Evolutionary conservation across 345 rosid genomes (phyloP).

Genomic region (Lepidium africanum): DNA sequence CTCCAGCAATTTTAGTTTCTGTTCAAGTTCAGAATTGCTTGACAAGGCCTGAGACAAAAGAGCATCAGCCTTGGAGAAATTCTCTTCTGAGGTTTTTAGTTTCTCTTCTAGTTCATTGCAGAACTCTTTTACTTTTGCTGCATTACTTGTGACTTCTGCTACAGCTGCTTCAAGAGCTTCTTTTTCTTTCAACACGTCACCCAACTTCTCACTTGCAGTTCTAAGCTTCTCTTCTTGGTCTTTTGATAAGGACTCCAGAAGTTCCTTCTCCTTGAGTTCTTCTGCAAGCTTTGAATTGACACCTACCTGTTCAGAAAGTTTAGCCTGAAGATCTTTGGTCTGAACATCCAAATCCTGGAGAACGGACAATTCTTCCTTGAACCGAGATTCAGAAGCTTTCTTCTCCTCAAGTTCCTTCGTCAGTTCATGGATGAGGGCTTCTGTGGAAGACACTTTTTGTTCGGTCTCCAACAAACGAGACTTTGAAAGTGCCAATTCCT

Average conservation of each 20-base stretch:
- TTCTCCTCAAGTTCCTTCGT: conserved; percentile 52
- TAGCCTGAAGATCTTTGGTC: conserved; percentile 50
- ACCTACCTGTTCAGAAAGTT: conserved; percentile 44
- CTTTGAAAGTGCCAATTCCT: conserved; percentile 56
- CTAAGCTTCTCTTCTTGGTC: conserved; percentile 55
- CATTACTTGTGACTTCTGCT: conserved; percentile 41
- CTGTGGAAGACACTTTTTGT: conserved; percentile 57
- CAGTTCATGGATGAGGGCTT: conserved; percentile 46
- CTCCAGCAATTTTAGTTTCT: conserved; percentile 68
- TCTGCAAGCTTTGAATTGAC: conserved; percentile 31
- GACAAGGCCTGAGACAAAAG: conserved; percentile 67
- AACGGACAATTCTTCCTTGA: conserved; percentile 48
- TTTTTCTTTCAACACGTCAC: conserved; percentile 54
- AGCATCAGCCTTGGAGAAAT: conserved; percentile 53
- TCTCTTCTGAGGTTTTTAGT: conserved; percentile 60
- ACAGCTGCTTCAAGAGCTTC: conserved; percentile 50
- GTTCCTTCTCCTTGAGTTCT: conserved; percentile 52
- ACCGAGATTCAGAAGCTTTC: conserved; percentile 58
- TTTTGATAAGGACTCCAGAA: conserved; percentile 41
- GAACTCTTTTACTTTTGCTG: conserved; percentile 36
- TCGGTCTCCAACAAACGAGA: conserved; percentile 51
- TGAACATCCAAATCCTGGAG: conserved; percentile 42
- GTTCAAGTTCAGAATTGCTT: conserved; percentile 58
- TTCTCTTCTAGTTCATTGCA: conserved; percentile 56
- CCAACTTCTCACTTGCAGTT: conserved; percentile 53